These are phyloP conservation scores for Tricholomella constricta DNA, from an alignment of 768 basidiomycete genomes.

Conservation along the genomic window DNA sequence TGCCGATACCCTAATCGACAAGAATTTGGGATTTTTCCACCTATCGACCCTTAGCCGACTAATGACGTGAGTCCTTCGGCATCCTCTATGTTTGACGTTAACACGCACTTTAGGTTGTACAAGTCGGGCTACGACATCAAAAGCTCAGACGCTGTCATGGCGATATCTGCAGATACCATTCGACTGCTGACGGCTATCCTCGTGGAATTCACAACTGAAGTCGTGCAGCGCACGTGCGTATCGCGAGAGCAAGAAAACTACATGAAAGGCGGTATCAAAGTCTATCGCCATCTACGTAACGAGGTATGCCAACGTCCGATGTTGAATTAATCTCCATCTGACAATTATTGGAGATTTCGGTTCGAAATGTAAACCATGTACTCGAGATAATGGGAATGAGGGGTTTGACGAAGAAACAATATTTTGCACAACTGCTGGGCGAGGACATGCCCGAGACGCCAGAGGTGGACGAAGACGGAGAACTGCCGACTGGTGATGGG, in stretches of 20 bases:
- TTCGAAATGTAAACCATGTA: conserved; percentile 48
- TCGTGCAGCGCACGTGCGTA: conserved; percentile 53
- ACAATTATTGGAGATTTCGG: conserved; percentile 38
- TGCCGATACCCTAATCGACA: conserved; percentile 38
- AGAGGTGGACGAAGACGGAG: conserved; percentile 9
- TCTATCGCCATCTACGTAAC: conserved; percentile 53
- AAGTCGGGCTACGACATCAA: conserved; percentile 22
- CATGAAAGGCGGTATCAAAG: conserved; percentile 60
- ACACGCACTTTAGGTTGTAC: conserved; percentile 18
- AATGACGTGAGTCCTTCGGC: conserved; percentile 35
- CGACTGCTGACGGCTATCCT: conserved; percentile 45
- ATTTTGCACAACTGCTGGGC: conserved; percentile 39
- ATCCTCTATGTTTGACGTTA: background rate
- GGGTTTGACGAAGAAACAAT: conserved; percentile 36
- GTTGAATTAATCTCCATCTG: background rate
- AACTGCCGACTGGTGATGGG: background rate
- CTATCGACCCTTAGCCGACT: conserved; percentile 39
- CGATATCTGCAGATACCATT: conserved; percentile 53
- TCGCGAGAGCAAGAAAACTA: conserved; percentile 59
- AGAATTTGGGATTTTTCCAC: conserved; percentile 53
- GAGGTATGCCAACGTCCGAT: conserved; percentile 32
- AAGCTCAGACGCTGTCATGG: conserved; percentile 19
- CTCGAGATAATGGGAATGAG: conserved; percentile 47
- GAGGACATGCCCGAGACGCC: conserved; percentile 2
- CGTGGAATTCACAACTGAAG: conserved; percentile 51